Conservation (phyloP, 495 filamentous ascomycete species). For the Podospora pseudocomata region DNA sequence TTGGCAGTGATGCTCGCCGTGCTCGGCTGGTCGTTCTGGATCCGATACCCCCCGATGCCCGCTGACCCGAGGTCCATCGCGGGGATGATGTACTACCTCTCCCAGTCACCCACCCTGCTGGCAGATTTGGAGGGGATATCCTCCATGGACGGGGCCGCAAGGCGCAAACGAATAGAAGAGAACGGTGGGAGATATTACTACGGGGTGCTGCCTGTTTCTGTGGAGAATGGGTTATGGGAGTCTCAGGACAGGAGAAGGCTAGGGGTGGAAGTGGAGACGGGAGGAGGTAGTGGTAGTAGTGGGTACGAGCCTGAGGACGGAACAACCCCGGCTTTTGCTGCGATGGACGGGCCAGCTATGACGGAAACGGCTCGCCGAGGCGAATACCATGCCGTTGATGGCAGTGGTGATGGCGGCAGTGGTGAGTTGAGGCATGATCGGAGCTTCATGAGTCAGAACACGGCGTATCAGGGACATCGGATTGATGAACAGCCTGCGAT, state of each 20-base stretch:
- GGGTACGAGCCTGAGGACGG: constrained; percentile 3
- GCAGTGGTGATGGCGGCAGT: not conserved
- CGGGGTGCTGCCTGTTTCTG: constrained; percentile 22
- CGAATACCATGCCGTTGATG: not conserved
- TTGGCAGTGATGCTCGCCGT: constrained; percentile 26
- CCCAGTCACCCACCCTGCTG: constrained; percentile 24
- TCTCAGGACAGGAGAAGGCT: constrained; percentile 16
- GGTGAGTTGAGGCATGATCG: not conserved
- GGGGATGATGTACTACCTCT: constrained; percentile 35
- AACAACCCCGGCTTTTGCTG: constrained; percentile 5
- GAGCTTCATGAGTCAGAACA: not conserved
- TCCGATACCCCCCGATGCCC: constrained; percentile 36
- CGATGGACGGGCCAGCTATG: not conserved
- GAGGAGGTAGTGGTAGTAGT: not conserved
- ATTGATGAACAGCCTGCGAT: constrained; percentile 10
- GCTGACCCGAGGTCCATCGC: constrained; percentile 34
- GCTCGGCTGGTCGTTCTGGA: constrained; percentile 26
- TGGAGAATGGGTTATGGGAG: constrained; percentile 5
- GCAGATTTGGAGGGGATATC: constrained; percentile 30
- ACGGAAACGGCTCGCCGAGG: not conserved
- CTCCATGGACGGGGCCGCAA: constrained; percentile 17
- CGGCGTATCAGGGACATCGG: not conserved
- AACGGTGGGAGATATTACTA: constrained; percentile 32
- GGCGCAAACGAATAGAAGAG: constrained; percentile 20
- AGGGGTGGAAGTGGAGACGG: constrained; percentile 27